Conservation (phyloP, 1,139 yeast genomes). For the Scheffersomyces illinoinensis region DNA sequence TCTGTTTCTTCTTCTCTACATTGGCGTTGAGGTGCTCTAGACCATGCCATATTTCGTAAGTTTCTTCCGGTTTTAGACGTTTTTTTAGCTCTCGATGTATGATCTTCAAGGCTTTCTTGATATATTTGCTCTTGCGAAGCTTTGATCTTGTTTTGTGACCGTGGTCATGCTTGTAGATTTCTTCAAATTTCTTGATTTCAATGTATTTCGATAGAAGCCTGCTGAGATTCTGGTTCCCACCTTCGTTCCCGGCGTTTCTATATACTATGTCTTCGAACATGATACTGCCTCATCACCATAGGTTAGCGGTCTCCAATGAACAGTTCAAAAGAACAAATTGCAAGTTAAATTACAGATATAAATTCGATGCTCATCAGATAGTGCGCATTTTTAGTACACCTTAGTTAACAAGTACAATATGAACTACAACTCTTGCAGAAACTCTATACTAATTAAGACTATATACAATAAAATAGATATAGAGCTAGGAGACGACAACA, state of each 20-base stretch:
- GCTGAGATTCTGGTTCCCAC: slow-evolving; percentile 6
- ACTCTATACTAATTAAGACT: background rate
- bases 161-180: slow-evolving; percentile 10
- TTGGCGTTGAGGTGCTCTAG: slow-evolving; percentile 14
- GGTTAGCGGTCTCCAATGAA: background rate
- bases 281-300: background rate
- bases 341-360: background rate
- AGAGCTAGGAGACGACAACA: background rate
- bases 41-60: slow-evolving; percentile 41
- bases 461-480: slow-evolving; percentile 1
- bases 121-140: slow-evolving; percentile 4
- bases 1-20: slow-evolving; percentile 7
- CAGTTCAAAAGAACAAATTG: background rate
- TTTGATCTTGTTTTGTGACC: slow-evolving; percentile 1
- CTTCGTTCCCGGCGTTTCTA: background rate
- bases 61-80: slow-evolving; percentile 32
- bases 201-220: slow-evolving; percentile 19
- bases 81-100: slow-evolving; percentile 11
- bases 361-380: background rate
- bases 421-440: background rate
- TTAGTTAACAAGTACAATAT: background rate
- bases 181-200: slow-evolving; percentile 17
- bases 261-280: background rate
- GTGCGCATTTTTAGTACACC: background rate
- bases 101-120: slow-evolving; percentile 8